Conservation (phyloP, 1,284 basidiomycete species). For the Peniophora sp. region DNA sequence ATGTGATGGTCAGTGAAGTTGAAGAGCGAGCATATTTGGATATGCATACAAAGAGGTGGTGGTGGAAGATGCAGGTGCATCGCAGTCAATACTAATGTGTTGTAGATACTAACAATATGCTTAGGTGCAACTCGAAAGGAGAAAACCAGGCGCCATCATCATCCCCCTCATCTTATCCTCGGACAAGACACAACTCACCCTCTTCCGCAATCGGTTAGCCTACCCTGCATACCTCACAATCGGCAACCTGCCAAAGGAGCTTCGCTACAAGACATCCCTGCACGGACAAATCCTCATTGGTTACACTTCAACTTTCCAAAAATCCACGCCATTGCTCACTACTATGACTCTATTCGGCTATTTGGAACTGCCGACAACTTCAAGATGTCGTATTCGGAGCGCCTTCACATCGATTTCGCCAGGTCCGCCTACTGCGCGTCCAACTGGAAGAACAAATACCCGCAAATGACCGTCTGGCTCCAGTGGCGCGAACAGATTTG, state of each 20-base stretch:
- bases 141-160: constrained; percentile 1
- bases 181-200: constrained; percentile 1
- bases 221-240: constrained; percentile 17
- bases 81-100: neutral
- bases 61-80: constrained; percentile 2
- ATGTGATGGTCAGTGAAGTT: no score
- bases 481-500: constrained; percentile 18
- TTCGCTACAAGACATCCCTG: constrained; percentile 13
- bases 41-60: neutral
- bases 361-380: constrained; percentile 22
- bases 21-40: neutral
- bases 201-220: neutral
- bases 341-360: constrained; percentile 16
- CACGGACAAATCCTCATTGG: constrained; percentile 14
- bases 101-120: neutral
- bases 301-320: constrained; percentile 3
- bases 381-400: constrained; percentile 24
- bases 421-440: constrained; percentile 24
- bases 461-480: constrained; percentile 28
- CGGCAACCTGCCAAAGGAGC: constrained; percentile 16
- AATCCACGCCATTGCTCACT: constrained; percentile 22
- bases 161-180: neutral
- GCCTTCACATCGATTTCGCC: constrained; percentile 23
- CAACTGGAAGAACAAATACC: constrained; percentile 21
- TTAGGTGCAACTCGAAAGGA: neutral